Conservation (phyloP, 805 yeast genomes). For the Suhomyces vadensis region DNA sequence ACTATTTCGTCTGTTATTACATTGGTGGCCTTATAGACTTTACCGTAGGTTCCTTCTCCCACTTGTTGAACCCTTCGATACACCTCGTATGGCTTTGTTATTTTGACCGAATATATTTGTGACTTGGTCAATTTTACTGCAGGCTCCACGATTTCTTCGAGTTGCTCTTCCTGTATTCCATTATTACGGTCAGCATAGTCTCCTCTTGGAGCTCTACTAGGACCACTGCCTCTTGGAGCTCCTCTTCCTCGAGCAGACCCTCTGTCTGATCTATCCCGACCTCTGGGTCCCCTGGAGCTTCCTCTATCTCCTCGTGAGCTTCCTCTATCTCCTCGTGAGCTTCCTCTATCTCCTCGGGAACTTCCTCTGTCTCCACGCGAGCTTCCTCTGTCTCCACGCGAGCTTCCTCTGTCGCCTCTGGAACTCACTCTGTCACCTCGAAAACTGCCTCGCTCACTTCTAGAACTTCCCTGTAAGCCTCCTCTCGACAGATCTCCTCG, state of each 20-base stretch:
- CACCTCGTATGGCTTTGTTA: slow-evolving; percentile 33
- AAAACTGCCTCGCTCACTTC: neutral
- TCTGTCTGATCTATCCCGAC: too few relatives aligned
- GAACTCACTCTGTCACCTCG: neutral
- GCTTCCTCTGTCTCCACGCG: slow-evolving; percentile 9
- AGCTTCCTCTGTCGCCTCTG: slow-evolving; percentile 10
- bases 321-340: slow-evolving; percentile 5
- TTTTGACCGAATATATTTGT: slow-evolving; percentile 37
- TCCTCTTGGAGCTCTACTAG: neutral
- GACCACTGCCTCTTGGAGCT: neutral
- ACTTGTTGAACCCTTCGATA: slow-evolving; percentile 82
- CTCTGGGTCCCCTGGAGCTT: neutral
- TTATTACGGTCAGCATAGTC: neutral
- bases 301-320: slow-evolving; percentile 2
- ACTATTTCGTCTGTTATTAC: slow-evolving; percentile 64
- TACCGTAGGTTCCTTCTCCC: slow-evolving; percentile 99
- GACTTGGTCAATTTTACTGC: slow-evolving; percentile 3
- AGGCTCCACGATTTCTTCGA: slow-evolving; percentile 8
- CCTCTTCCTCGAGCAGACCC: neutral
- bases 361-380: neutral
- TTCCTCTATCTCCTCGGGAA: slow-evolving; percentile 10
- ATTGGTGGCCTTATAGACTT: slow-evolving; percentile 87
- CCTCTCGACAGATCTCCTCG: neutral
- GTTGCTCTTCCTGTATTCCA: neutral
- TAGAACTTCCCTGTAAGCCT: neutral